phyloP scores from a whole-genome alignment of 2,329 filamentous ascomycete species.

The Fusarium sp. region DNA sequence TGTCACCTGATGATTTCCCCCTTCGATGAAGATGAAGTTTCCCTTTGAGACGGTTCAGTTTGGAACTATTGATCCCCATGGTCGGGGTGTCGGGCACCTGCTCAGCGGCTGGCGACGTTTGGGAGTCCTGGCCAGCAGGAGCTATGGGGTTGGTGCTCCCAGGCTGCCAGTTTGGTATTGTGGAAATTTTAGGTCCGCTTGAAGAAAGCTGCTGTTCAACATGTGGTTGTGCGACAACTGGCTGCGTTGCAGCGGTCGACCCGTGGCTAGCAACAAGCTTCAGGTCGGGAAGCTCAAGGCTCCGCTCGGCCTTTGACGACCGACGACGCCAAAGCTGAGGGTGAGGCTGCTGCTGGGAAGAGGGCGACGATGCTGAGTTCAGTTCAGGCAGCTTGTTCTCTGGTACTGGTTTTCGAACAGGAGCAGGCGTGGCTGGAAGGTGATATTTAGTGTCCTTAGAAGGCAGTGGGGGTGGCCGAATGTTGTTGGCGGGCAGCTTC shows the following conservation, averaged over 20 bases:
- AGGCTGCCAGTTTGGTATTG: slow-evolving; percentile 26
- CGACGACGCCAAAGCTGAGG: slow-evolving; percentile 60
- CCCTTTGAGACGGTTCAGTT: slow-evolving; percentile 44
- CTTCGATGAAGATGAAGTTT: slow-evolving; percentile 42
- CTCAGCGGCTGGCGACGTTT: slow-evolving; percentile 17
- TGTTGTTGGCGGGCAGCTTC: slow-evolving; percentile 6
- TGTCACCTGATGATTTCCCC: slow-evolving; percentile 37
- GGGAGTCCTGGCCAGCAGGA: slow-evolving; percentile 19
- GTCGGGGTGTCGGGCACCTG: slow-evolving; percentile 31
- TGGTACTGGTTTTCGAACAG: slow-evolving; percentile 16
- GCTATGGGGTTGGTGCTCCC: slow-evolving; percentile 11
- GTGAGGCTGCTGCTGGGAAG: slow-evolving; percentile 38
- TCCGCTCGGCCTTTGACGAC: slow-evolving; percentile 59
- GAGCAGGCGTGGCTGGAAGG: slow-evolving; percentile 34
- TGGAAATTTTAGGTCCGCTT: slow-evolving; percentile 28
- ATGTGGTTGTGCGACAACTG: slow-evolving; percentile 17
- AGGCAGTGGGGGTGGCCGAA: slow-evolving; percentile 37
- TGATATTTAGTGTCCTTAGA: slow-evolving; percentile 41
- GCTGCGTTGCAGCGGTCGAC: slow-evolving; percentile 54
- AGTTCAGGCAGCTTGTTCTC: slow-evolving; percentile 24
- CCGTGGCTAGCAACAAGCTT: slow-evolving; percentile 60
- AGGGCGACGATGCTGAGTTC: slow-evolving; percentile 39
- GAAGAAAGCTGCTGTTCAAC: slow-evolving; percentile 27
- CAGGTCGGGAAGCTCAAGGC: slow-evolving; percentile 57
- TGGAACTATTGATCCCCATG: slow-evolving; percentile 49